Percentiles rank a stretch among this genome's conserved stretches.
These are phyloP conservation scores for Pholiota microspora DNA, from an alignment of 768 basidiomycete species.

Conservation along the genomic window DNA sequence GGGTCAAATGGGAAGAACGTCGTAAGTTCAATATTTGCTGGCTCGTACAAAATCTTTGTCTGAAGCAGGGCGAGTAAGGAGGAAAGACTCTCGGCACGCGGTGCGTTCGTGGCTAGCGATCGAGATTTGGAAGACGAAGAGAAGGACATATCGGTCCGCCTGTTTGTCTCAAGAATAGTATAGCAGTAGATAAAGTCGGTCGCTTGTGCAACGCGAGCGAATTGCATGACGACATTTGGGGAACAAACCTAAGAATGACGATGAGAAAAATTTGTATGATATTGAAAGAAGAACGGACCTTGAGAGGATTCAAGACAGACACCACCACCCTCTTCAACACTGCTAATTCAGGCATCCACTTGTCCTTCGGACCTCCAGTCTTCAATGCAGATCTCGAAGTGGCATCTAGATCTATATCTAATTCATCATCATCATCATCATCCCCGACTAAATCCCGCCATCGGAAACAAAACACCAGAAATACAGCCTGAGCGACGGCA, in stretches of 20 bases:
- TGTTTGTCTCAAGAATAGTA: conserved; percentile 88
- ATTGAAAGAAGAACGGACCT: conserved; percentile 43
- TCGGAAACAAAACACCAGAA: conserved; percentile 96
- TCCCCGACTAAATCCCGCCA: conserved; percentile 80
- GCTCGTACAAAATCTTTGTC: conserved; percentile 16
- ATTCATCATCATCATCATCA: conserved; percentile 48
- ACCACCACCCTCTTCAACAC: conserved; percentile 78
- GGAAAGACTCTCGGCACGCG: not conserved
- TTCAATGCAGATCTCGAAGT: not conserved
- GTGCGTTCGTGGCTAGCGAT: not conserved
- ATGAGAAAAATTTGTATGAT: not conserved
- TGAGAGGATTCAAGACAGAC: conserved; percentile 86
- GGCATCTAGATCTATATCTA: conserved; percentile 12
- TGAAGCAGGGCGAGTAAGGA: conserved; percentile 11
- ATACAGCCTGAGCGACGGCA: conserved; percentile 87
- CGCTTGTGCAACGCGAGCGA: conserved; percentile 88
- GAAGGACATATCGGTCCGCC: conserved; percentile 54
- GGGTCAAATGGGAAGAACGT: conserved; percentile 99
- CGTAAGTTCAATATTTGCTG: conserved; percentile 71
- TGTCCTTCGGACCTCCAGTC: conserved; percentile 34
- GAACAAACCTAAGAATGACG: conserved; percentile 70
- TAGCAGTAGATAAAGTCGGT: conserved; percentile 94
- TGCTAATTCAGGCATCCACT: conserved; percentile 84
- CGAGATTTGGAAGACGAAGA: conserved; percentile 20
- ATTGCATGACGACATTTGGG: conserved; percentile 85